These are phyloP conservation scores for Malassezia sp. DNA, from an alignment of 1,284 basidiomycete species.

Conservation along the genomic window DNA sequence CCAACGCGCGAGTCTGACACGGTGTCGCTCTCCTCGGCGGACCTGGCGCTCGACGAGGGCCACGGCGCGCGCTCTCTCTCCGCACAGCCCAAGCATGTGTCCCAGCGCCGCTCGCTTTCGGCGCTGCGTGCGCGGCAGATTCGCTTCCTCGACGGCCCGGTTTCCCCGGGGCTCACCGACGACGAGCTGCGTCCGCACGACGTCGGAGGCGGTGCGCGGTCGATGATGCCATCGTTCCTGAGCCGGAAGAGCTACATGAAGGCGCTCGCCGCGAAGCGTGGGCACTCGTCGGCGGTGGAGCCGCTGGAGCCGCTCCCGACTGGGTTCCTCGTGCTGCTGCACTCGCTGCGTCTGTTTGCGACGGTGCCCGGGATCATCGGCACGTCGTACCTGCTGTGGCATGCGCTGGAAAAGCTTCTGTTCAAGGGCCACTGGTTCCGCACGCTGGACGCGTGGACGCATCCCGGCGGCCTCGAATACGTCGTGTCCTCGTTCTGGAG, in stretches of 20 bases:
- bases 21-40: slow-evolving; percentile 1
- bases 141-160: too few species aligned
- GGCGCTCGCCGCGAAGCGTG: background rate
- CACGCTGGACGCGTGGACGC: slow-evolving; percentile 13
- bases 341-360: slow-evolving; percentile 38
- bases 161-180: background rate
- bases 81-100: too few species aligned
- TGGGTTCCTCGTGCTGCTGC: slow-evolving; percentile 28
- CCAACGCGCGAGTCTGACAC: too few species aligned
- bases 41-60: background rate
- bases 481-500: slow-evolving; percentile 36
- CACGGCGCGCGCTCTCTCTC: background rate
- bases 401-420: slow-evolving; percentile 16
- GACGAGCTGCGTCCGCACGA: too few species aligned
- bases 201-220: background rate
- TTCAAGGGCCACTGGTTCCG: slow-evolving; percentile 18
- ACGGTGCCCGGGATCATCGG: slow-evolving; percentile 40
- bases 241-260: background rate
- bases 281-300: slow-evolving; percentile 1
- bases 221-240: background rate
- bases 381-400: slow-evolving; percentile 34
- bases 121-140: too few species aligned
- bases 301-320: slow-evolving; percentile 21
- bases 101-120: too few species aligned
- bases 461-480: slow-evolving; percentile 16